Evolutionary conservation across 2,329 filamentous ascomycete genomes (phyloP).

Genomic region (Trichoderma hamatum): DNA sequence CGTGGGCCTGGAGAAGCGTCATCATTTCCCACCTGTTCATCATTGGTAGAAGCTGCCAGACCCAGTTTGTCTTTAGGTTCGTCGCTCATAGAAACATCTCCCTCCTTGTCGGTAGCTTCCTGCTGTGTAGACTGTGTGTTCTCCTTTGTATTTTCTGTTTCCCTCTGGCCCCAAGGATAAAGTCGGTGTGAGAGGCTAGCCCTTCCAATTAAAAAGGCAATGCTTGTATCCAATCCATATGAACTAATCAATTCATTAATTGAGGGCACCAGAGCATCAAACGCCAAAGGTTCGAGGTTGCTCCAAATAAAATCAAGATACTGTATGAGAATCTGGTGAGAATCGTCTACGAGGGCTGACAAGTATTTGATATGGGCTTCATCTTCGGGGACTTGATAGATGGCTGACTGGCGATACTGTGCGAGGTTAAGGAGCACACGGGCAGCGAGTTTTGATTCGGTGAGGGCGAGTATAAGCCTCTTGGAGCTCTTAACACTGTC

Average conservation of each 20-base stretch:
- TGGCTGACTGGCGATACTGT: constrained; percentile 85
- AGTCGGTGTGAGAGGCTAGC: constrained; percentile 72
- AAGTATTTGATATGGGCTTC: constrained; percentile 86
- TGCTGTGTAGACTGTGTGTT: constrained; percentile 35
- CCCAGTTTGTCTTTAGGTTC: constrained; percentile 35
- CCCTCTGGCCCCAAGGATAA: constrained; percentile 47
- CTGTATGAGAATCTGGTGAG: constrained; percentile 81
- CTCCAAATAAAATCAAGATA: constrained; percentile 87
- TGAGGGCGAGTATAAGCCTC: constrained; percentile 77
- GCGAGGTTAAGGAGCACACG: constrained; percentile 87
- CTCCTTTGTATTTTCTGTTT: constrained; percentile 35
- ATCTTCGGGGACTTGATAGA: constrained; percentile 71
- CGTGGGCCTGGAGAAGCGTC: constrained; percentile 25
- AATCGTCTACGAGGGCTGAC: constrained; percentile 85
- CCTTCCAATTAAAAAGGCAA: constrained; percentile 85
- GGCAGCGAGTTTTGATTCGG: constrained; percentile 75
- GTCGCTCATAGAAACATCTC: constrained; percentile 57
- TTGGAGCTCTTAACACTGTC: constrained; percentile 74
- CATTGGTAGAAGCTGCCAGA: constrained; percentile 34
- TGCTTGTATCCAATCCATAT: constrained; percentile 75
- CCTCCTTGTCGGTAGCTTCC: constrained; percentile 52
- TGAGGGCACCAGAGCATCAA: constrained; percentile 76
- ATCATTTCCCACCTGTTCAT: constrained; percentile 40
- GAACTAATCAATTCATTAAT: constrained; percentile 73
- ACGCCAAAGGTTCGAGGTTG: constrained; percentile 74